Evolutionary conservation across 2,329 filamentous ascomycete species (phyloP).

Genomic region (Hypoxylon sp.): DNA sequence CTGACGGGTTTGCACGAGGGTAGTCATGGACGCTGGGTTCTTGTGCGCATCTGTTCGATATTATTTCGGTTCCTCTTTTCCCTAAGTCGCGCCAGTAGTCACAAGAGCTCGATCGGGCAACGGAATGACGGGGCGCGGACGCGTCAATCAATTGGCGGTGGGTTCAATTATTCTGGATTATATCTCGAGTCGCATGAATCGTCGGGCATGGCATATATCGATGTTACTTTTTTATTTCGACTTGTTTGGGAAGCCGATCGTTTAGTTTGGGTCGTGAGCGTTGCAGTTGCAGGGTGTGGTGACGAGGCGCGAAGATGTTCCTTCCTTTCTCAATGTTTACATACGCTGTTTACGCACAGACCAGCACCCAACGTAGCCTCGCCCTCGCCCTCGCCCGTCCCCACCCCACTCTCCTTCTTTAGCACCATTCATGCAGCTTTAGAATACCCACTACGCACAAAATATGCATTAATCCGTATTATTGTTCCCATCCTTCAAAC

Average conservation of each 20-base stretch:
- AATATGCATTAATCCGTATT: conserved; percentile 11
- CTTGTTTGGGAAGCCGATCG: conserved; percentile 28
- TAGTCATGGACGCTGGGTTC: conserved; percentile 75
- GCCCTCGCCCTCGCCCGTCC: neutral
- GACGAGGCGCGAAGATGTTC: conserved; percentile 52
- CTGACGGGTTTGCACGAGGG: conserved; percentile 74
- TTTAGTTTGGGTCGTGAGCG: conserved; percentile 24
- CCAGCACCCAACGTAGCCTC: conserved; percentile 38
- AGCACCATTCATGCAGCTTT: neutral
- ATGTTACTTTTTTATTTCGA: conserved; percentile 34
- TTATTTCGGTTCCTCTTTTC: conserved; percentile 14
- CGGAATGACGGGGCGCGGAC: conserved; percentile 26
- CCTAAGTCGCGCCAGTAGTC: conserved; percentile 37
- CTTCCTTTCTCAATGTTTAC: conserved; percentile 52
- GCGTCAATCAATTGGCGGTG: conserved; percentile 41
- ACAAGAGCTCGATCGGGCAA: conserved; percentile 11
- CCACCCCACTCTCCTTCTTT: neutral
- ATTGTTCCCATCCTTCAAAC: neutral
- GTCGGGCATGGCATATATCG: conserved; percentile 24
- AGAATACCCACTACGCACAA: neutral
- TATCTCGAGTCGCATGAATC: conserved; percentile 25
- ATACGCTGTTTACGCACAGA: conserved; percentile 49
- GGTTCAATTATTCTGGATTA: conserved; percentile 24
- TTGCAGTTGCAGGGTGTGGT: conserved; percentile 39
- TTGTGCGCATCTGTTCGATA: conserved; percentile 48